Evolutionary conservation across 768 basidiomycete genomes (phyloP).

Genomic region (Boletus tomentosulus): DNA sequence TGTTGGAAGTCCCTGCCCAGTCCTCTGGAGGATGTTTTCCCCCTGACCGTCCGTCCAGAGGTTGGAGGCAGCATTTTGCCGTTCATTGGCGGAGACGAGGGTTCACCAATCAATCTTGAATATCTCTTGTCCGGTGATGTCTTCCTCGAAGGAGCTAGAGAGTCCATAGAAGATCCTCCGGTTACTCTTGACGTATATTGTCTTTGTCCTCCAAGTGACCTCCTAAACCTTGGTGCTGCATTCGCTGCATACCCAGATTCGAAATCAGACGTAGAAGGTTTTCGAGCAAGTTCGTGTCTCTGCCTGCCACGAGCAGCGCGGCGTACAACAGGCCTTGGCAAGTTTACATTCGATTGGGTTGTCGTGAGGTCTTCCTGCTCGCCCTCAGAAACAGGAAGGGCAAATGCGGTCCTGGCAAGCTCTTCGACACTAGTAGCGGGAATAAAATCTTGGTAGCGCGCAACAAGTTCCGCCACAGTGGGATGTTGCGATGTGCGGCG

Average conservation of each 20-base stretch:
- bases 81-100: slow-evolving; percentile 23
- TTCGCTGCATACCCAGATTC: slow-evolving; percentile 93
- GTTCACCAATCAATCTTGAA: slow-evolving; percentile 35
- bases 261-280: slow-evolving; percentile 75
- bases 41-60: slow-evolving; percentile 36
- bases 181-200: slow-evolving; percentile 49
- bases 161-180: slow-evolving; percentile 45
- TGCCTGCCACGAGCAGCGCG: slow-evolving; percentile 46
- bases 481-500: slow-evolving; percentile 52
- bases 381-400: slow-evolving; percentile 72
- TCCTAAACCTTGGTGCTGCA: slow-evolving; percentile 73
- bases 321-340: slow-evolving; percentile 30
- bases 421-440: slow-evolving; percentile 71
- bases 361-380: slow-evolving; percentile 59
- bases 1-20: slow-evolving; percentile 37
- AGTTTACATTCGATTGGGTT: slow-evolving; percentile 17
- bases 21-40: slow-evolving; percentile 31
- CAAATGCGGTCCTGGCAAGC: slow-evolving; percentile 63
- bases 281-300: slow-evolving; percentile 42
- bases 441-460: slow-evolving; percentile 73
- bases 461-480: slow-evolving; percentile 82
- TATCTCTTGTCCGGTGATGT: slow-evolving; percentile 72
- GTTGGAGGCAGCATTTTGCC: slow-evolving; percentile 27
- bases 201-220: slow-evolving; percentile 34
- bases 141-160: slow-evolving; percentile 58